A percentile compares a stretch with the other conserved stretches of the same genome.
Conservation (phyloP, 495 filamentous ascomycete genomes). For the Clohesyomyces aquaticus region DNA sequence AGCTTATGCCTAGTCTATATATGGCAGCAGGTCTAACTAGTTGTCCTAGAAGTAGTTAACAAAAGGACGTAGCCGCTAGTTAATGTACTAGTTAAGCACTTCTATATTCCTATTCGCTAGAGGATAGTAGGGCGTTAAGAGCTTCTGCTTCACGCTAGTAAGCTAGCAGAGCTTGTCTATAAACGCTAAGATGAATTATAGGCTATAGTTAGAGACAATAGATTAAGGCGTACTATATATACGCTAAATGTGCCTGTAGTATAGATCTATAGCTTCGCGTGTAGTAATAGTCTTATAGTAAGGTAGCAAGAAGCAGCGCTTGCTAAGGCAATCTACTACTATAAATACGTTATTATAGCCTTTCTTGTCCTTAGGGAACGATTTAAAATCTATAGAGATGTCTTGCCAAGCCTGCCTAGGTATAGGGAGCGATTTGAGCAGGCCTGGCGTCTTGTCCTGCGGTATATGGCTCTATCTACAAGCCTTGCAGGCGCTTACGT, state of each 20-base stretch:
- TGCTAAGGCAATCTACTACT: background rate
- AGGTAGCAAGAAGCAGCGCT: slow-evolving; percentile 1
- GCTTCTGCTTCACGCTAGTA: slow-evolving; percentile 18
- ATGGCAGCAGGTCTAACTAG: background rate
- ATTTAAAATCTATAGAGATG: slow-evolving; percentile 6
- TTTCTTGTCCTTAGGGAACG: background rate
- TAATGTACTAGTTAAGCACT: slow-evolving; percentile 25
- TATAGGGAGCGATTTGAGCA: slow-evolving; percentile 36
- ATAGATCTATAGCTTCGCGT: background rate
- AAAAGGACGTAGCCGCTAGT: background rate
- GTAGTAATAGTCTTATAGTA: slow-evolving; percentile 5
- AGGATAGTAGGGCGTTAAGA: slow-evolving; percentile 38
- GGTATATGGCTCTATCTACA: slow-evolving; percentile 27
- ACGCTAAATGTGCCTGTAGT: slow-evolving; percentile 16
- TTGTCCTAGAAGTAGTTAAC: background rate
- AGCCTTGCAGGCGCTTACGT: slow-evolving; percentile 26
- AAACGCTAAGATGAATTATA: slow-evolving; percentile 32
- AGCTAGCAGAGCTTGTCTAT: slow-evolving; percentile 33
- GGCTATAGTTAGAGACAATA: slow-evolving; percentile 38
- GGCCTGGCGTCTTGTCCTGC: slow-evolving; percentile 22
- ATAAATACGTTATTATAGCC: background rate
- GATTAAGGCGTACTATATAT: slow-evolving; percentile 25
- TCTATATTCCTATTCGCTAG: slow-evolving; percentile 42
- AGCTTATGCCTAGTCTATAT: slow-evolving; percentile 3
- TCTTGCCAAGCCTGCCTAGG: slow-evolving; percentile 16